phyloP scores from a whole-genome alignment of 805 yeast genomes.

The Candida sanyiensis region DNA sequence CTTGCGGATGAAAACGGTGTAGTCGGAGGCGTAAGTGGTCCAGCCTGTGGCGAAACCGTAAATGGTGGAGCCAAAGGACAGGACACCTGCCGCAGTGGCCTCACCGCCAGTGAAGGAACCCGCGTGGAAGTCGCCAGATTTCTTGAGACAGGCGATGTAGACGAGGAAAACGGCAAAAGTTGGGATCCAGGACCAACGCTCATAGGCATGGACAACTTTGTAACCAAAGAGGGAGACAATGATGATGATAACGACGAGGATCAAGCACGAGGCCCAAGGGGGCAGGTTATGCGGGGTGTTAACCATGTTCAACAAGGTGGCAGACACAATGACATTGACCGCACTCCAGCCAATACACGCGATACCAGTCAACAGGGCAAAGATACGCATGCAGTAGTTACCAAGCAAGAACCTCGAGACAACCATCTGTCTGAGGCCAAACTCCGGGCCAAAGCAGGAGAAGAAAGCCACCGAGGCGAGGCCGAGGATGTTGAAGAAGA shows the following conservation, averaged over 20 bases:
- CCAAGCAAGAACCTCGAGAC: conserved; percentile 76
- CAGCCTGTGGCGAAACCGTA: conserved; percentile 92
- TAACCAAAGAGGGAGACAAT: conserved; percentile 79
- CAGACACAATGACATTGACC: conserved; percentile 82
- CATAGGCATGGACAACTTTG: conserved; percentile 72
- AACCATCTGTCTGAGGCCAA: conserved; percentile 85
- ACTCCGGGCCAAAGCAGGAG: conserved; percentile 74
- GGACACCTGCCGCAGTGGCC: conserved; percentile 66
- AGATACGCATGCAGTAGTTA: conserved; percentile 65
- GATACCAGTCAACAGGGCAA: conserved; percentile 68
- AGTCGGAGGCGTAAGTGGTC: conserved; percentile 90
- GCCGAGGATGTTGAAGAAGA: conserved; percentile 72
- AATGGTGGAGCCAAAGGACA: conserved; percentile 75
- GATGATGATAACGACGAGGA: conserved; percentile 62
- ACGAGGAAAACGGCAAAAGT: conserved; percentile 66
- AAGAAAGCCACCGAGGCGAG: conserved; percentile 73
- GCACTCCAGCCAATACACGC: conserved; percentile 96
- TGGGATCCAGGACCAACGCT: conserved; percentile 86
- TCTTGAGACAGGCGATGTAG: conserved; percentile 53
- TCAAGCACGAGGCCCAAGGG: conserved; percentile 84
- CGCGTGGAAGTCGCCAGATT: conserved; percentile 53
- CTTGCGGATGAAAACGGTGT: conserved; percentile 78
- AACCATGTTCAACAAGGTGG: conserved; percentile 72
- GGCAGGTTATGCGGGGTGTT: conserved; percentile 58
- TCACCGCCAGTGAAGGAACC: conserved; percentile 49